Evolutionary conservation across 2,329 filamentous ascomycete species (phyloP), one percentile per base, ranked within the genome.

Genomic region (Fusarium sp.): DNA sequence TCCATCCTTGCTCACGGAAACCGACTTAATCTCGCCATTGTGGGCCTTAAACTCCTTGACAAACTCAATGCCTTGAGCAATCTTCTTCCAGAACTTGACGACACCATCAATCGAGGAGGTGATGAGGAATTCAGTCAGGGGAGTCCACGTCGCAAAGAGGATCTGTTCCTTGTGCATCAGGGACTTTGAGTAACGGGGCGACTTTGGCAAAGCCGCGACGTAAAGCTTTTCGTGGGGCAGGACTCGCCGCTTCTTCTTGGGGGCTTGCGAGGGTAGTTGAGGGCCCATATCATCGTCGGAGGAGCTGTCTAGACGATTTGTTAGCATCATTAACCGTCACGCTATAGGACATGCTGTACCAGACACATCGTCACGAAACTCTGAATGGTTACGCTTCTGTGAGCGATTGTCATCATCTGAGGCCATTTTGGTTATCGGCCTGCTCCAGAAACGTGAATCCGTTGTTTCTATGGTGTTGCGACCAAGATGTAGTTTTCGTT

Each of bases 81-180:
- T 89, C 85, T 99, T 99, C 85, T 99, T 99, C 96, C 96, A 99
- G 82, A 99, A 99, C 83, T 99, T 99, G 76, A 98, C 96, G 2
- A 96, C 93, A n/a, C 97, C 97, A 80, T 99, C 96, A 47, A 94
- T 85, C 0, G 96, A 98, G 69, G 93, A 94, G 2, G 96, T 99
- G 71, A 99, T 96, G 42, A 99, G 87, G 80, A 99, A 99, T 76
- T 98, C 96, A 67, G 96, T 98, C 67, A 92, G 86, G 2, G 95
- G 95, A 2, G 97, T 97, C 81, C 97, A 91, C 18, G 92, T 97
- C 72, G 94, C 90, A 79, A 95, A 98, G 64, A 93, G 90, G 56
- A 99, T 85, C 83, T 97, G 95, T 76, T 99, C 96, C 84, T 96
- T 95, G 88, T 99, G 96, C 97, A 99, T 99, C 79, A 99, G 87